These are phyloP conservation scores for Novymonas esmeraldas DNA, from an alignment of 208 protist genomes.

Conservation along the genomic window DNA sequence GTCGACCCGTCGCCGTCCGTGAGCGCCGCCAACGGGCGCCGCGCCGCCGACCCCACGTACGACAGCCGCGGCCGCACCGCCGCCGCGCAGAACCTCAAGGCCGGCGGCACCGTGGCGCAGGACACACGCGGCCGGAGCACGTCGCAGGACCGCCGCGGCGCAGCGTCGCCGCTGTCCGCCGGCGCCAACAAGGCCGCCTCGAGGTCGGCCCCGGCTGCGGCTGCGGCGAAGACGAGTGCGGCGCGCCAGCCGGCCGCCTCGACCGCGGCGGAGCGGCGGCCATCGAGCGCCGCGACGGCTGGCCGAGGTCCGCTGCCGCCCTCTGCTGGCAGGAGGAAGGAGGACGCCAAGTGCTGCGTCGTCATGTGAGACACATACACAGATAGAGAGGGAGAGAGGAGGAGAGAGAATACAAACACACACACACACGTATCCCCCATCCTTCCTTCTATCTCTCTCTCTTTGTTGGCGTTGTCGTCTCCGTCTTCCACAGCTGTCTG, in stretches of 20 bases:
- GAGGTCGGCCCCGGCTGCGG: no score
- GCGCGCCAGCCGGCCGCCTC: no score
- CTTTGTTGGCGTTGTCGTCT: no score
- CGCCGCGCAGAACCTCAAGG: not conserved
- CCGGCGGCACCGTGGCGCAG: not conserved
- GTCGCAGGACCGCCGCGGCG: not conserved
- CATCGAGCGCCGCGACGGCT: no score
- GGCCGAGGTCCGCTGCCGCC: not conserved
- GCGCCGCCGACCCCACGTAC: not conserved
- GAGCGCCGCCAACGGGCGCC: not conserved
- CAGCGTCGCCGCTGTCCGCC: not conserved
- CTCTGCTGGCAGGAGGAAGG: not conserved
- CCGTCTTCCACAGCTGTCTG: not conserved
- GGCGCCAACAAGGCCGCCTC: no score
- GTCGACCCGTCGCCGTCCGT: not conserved
- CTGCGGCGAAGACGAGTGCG: no score
- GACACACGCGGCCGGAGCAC: not conserved
- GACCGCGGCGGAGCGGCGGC: no score
- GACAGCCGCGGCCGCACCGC: constrained; percentile 3
- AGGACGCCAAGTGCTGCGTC: constrained; percentile 27
- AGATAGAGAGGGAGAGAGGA: no score
- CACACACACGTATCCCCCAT: not conserved
- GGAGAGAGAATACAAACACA: no score
- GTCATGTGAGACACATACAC: constrained; percentile 25
- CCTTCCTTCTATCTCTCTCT: not conserved